Conservation (phyloP, 1,284 basidiomycete genomes). For the Lignosus rhinocerotis region DNA sequence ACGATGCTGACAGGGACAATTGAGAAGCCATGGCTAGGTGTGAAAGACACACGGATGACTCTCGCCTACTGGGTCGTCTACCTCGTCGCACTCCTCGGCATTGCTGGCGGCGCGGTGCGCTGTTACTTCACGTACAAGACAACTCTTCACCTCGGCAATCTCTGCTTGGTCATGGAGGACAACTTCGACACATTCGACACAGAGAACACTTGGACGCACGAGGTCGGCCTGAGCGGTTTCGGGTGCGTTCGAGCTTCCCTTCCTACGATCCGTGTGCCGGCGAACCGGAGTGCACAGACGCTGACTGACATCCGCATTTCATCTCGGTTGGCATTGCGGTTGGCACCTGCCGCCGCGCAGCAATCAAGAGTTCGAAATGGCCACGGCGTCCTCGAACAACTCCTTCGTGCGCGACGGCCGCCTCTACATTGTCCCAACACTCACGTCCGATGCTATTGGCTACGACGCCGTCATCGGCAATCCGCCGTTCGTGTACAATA, state of each 20-base stretch:
- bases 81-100: constrained; percentile 49
- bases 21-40: constrained; percentile 72
- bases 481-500: constrained; percentile 63
- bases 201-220: constrained; percentile 68
- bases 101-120: constrained; percentile 15
- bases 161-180: constrained; percentile 81
- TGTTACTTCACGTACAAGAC: constrained; percentile 53
- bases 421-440: constrained; percentile 83
- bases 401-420: constrained; percentile 76
- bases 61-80: constrained; percentile 74
- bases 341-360: constrained; percentile 37
- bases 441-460: constrained; percentile 77
- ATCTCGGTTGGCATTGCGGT: neutral
- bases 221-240: constrained; percentile 83
- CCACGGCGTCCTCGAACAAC: constrained; percentile 74
- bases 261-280: neutral
- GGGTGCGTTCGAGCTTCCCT: constrained; percentile 52
- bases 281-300: neutral
- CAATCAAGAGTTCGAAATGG: constrained; percentile 88
- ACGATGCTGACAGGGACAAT: constrained; percentile 63
- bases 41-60: constrained; percentile 60
- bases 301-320: constrained; percentile 8
- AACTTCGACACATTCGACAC: constrained; percentile 72
- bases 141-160: constrained; percentile 53
- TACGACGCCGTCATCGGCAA: constrained; percentile 59